Evolutionary conservation across 1,284 basidiomycete species (phyloP).

Genomic region (Sparassis latifolia): DNA sequence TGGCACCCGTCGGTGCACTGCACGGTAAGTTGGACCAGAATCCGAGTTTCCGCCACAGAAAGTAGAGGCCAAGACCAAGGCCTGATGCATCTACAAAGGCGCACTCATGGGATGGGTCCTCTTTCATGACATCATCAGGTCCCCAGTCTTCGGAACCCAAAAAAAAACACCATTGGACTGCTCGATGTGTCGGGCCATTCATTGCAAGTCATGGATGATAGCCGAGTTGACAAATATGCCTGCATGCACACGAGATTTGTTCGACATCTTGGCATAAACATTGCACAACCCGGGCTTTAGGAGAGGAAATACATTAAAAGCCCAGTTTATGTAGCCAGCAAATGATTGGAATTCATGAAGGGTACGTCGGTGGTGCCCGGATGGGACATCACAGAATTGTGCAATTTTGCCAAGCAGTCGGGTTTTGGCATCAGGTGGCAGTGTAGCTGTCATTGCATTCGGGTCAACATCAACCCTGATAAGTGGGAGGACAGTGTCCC

Average conservation of each 20-base stretch:
- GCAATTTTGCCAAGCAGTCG: neutral
- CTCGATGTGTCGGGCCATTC: constrained; percentile 13
- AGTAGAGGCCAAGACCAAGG: constrained; percentile 1
- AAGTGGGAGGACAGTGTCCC: constrained; percentile 23
- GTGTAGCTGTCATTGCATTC: constrained; percentile 22
- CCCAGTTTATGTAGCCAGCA: constrained; percentile 35
- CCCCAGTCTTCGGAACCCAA: neutral
- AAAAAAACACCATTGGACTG: neutral
- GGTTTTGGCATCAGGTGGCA: constrained; percentile 11
- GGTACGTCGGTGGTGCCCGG: constrained; percentile 6
- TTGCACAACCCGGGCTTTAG: constrained; percentile 24
- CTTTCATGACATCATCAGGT: neutral
- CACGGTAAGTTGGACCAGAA: neutral
- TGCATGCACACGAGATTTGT: constrained; percentile 13
- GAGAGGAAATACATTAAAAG: constrained; percentile 31
- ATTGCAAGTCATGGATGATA: constrained; percentile 23
- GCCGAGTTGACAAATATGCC: constrained; percentile 24
- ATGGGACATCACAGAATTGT: constrained; percentile 2
- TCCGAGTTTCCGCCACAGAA: constrained; percentile 5
- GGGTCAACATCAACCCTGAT: constrained; percentile 32
- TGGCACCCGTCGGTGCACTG: neutral
- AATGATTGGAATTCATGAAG: constrained; percentile 26
- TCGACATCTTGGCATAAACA: constrained; percentile 30
- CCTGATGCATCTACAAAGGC: constrained; percentile 2
- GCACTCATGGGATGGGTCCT: neutral